Evolutionary conservation across 2,329 filamentous ascomycete genomes (phyloP), one percentile per base, ranked within the genome.

Genomic region (Fragosphaeria purpurea): DNA sequence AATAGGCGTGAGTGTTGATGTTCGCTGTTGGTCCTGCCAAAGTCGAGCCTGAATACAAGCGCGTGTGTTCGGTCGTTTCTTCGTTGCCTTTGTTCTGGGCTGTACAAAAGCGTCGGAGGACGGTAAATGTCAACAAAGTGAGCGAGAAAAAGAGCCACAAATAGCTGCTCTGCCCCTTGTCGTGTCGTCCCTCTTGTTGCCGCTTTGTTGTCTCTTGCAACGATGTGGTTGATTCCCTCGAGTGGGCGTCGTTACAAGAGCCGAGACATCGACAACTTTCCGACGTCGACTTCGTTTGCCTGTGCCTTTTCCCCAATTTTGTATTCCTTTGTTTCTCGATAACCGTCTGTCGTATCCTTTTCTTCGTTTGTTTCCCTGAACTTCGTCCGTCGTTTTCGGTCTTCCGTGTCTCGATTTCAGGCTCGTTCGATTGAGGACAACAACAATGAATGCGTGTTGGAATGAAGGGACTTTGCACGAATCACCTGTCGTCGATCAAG

Each of bases 1-100:
- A 22, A 22, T 22, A 22, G 22, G 22, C 22, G 22, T 22, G 22
- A 22, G 22, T 22, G 22, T 22, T 22, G 22, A 22, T 22, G 22
- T 22, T 22, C 22, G 22, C 22, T 48, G 48, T 46, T 53, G 52
- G 50, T 46, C 52, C 52, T 52, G 52, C 52, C 50, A 54, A 50
- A 44, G 46, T 49, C 44, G 44, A 39, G 43, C 47, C 45, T 46
- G 30, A 31, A 31, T 34, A 22, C 40, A 22, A 10, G 34, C 22
- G 6, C 35, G 41, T 40, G 10, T 10, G 12, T 42, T 22, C 22
- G 22, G 22, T 22, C 31, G 47, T 22, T 35, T 51, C 39, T 40
- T 37, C 35, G 35, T 37, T 7, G 35, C 35, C 35, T 37, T 11
- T 11, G 35, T 37, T 37, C 22, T 2, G 22, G 22, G 22, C 47